Conservation (phyloP, 129 eudicot species). For the Artemisia tridentata region DNA sequence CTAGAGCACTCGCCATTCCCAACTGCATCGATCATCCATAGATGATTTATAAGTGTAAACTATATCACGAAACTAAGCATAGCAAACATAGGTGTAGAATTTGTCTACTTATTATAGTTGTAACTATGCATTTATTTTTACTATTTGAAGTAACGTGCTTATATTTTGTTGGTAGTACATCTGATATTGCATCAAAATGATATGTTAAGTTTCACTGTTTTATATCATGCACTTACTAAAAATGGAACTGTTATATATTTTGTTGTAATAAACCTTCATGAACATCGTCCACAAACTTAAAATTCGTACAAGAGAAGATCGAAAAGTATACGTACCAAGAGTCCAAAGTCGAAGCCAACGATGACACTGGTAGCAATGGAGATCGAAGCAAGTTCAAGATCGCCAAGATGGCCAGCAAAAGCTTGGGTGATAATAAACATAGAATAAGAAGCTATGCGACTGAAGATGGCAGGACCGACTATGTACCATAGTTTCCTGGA, state of each 20-base stretch:
- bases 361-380: constrained; percentile 68
- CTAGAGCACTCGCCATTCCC: constrained; percentile 95
- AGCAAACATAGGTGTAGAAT: not conserved
- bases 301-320: not conserved
- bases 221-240: too few relatives aligned
- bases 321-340: constrained; percentile 40
- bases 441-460: constrained; percentile 61
- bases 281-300: too few relatives aligned
- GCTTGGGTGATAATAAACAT: constrained; percentile 79
- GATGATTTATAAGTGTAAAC: not conserved
- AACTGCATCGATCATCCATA: constrained; percentile 34
- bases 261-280: too few relatives aligned
- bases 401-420: constrained; percentile 91
- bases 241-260: too few relatives aligned
- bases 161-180: too few relatives aligned
- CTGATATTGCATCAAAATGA: too few relatives aligned
- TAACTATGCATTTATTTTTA: too few relatives aligned
- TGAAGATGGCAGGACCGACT: constrained; percentile 82
- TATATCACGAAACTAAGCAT: too few relatives aligned
- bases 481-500: constrained; percentile 82
- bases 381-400: constrained; percentile 84
- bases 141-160: too few relatives aligned
- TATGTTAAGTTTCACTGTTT: too few relatives aligned
- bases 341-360: constrained; percentile 79
- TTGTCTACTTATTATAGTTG: not conserved